Conservation (phyloP, 164 flowering plant genomes). For the Magnolia sinica region DNA sequence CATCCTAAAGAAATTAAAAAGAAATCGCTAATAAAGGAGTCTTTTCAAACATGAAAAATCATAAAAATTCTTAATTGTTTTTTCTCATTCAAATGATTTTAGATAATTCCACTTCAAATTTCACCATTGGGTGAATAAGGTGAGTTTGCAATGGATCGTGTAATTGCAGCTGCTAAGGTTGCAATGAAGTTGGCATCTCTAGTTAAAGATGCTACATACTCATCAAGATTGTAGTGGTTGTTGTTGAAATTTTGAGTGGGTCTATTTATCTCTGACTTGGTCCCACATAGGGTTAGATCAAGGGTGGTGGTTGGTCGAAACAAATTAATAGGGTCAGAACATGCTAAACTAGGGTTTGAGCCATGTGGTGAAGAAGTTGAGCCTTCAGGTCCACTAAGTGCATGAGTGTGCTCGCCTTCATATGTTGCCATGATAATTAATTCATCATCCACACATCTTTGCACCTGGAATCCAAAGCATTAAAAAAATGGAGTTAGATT, state of each 20-base stretch:
- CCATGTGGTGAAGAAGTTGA: constrained; percentile 3
- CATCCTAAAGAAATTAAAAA: no score
- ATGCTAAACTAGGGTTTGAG: neutral
- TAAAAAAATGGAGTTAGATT: no score
- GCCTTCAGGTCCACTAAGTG: constrained; percentile 7
- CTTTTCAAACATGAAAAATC: no score
- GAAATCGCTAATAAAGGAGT: no score
- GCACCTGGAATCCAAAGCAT: constrained; percentile 35
- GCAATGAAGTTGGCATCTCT: no score
- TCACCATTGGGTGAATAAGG: neutral
- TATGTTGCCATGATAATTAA: constrained; percentile 45
- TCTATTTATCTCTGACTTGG: neutral
- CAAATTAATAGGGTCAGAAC: constrained; percentile 2
- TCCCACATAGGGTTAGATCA: constrained; percentile 22
- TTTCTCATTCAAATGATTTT: no score
- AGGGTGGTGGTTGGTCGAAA: constrained; percentile 15
- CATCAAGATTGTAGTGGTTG: neutral
- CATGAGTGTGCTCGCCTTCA: constrained; percentile 14
- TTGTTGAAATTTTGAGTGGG: neutral
- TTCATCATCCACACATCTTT: constrained; percentile 38
- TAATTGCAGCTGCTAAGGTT: no score
- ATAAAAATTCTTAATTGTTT: no score
- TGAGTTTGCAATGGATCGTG: no score
- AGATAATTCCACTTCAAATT: no score
- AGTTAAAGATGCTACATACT: no score